Conservation (phyloP, 2,329 filamentous ascomycete species). For the Clonostachys rosea region DNA sequence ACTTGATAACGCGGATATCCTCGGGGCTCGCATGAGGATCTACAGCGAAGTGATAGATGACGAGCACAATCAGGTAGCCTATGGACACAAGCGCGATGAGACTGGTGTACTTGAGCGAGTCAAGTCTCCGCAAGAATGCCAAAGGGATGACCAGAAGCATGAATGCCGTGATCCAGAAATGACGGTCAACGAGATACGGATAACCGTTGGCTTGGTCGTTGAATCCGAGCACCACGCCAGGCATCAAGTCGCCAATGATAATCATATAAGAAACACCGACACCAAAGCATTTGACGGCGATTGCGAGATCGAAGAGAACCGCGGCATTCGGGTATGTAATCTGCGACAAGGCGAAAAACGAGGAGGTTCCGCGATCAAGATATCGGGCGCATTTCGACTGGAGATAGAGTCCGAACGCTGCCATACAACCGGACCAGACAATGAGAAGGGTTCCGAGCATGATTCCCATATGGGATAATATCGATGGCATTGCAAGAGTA, state of each 20-base stretch:
- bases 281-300: slow-evolving; percentile 96
- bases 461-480: slow-evolving; percentile 94
- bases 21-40: slow-evolving; percentile 73
- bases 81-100: slow-evolving; percentile 88
- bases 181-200: slow-evolving; percentile 77
- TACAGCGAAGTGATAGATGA: slow-evolving; percentile 85
- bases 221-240: slow-evolving; percentile 84
- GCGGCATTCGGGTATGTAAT: slow-evolving; percentile 95
- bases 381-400: slow-evolving; percentile 92
- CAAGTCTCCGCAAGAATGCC: slow-evolving; percentile 84
- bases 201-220: slow-evolving; percentile 54
- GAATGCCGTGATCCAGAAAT: slow-evolving; percentile 97
- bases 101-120: slow-evolving; percentile 97
- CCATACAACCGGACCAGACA: slow-evolving; percentile 83
- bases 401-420: slow-evolving; percentile 90
- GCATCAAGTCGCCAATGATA: slow-evolving; percentile 98
- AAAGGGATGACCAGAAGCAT: slow-evolving; percentile 95
- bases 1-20: slow-evolving; percentile 69
- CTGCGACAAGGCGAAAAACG: slow-evolving; percentile 95
- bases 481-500: slow-evolving; percentile 90
- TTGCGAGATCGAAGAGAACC: slow-evolving; percentile 91
- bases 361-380: slow-evolving; percentile 80
- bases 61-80: slow-evolving; percentile 86
- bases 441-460: slow-evolving; percentile 79
- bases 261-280: slow-evolving; percentile 97